Conservation (phyloP, 2,329 filamentous ascomycete species). For the Aureobasidium leucospermi region DNA sequence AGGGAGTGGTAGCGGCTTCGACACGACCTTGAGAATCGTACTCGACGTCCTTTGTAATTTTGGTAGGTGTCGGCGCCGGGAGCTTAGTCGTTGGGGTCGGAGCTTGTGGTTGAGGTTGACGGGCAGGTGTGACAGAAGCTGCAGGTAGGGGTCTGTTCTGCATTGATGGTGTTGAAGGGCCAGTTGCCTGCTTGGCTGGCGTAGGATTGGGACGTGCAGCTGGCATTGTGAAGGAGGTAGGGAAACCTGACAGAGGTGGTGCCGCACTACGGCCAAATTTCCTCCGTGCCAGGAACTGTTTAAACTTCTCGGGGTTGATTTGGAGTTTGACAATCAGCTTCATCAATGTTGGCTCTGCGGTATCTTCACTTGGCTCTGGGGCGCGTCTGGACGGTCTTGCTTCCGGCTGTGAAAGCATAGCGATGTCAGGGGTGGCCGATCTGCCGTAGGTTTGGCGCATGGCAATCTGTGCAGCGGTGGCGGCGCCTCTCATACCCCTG, state of each 20-base stretch:
- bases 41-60: conserved; percentile 11
- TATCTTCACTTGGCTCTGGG: conserved; percentile 66
- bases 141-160: conserved; percentile 10
- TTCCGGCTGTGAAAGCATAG: conserved; percentile 60
- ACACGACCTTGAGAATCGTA: conserved; percentile 49
- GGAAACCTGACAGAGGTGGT: conserved; percentile 27
- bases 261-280: conserved; percentile 33
- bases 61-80: conserved; percentile 26
- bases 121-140: conserved; percentile 10
- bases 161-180: conserved; percentile 13
- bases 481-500: conserved; percentile 81
- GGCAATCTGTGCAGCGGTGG: conserved; percentile 75
- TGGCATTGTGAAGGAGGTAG: conserved; percentile 38
- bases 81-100: conserved; percentile 2
- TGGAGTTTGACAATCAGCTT: conserved; percentile 60
- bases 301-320: conserved; percentile 64
- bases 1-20: conserved; percentile 56
- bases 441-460: conserved; percentile 68
- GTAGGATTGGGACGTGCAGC: conserved; percentile 41
- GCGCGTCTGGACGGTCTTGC: conserved; percentile 50
- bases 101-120: neutral
- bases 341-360: conserved; percentile 68
- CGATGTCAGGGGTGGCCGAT: conserved; percentile 81
- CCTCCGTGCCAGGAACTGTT: conserved; percentile 54
- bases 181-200: conserved; percentile 28